phyloP scores from a whole-genome alignment of 2,329 filamentous ascomycete genomes.

The Neurospora sp. region DNA sequence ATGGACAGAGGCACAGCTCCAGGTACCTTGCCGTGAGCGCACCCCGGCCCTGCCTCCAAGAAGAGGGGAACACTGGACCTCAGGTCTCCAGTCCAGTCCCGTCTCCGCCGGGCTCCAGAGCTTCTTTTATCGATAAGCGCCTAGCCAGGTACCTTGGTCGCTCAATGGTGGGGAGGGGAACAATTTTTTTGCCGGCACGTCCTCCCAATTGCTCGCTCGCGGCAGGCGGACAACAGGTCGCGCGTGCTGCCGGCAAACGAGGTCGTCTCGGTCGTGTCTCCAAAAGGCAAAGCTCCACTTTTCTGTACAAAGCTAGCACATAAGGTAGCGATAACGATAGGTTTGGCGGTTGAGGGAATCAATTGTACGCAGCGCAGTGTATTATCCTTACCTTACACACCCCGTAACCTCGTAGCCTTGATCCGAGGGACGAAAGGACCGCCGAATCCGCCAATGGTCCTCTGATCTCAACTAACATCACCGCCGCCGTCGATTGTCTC shows the following conservation, averaged over 20 bases:
- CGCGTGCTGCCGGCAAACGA: neutral
- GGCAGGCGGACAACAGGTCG: neutral
- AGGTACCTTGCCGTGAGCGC: neutral
- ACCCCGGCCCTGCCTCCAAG: neutral
- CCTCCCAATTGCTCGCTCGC: neutral
- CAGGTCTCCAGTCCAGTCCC: neutral
- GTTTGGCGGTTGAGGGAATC: neutral
- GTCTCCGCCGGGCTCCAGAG: neutral
- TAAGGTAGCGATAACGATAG: neutral
- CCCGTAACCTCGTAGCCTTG: neutral
- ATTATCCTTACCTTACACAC: neutral
- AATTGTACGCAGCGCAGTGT: neutral
- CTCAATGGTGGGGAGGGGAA: neutral
- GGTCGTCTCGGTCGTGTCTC: neutral
- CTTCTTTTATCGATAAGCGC: neutral
- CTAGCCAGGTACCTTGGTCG: neutral
- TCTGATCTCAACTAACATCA: neutral
- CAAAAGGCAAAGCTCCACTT: neutral
- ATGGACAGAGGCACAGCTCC: neutral
- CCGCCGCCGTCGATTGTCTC: conserved; percentile 3
- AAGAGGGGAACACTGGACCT: neutral
- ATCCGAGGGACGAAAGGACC: neutral
- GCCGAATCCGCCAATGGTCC: neutral
- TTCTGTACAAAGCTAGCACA: neutral
- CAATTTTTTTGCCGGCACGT: neutral